Evolutionary conservation across 495 filamentous ascomycete genomes (phyloP).

Genomic region (Penicillium maclennaniae): DNA sequence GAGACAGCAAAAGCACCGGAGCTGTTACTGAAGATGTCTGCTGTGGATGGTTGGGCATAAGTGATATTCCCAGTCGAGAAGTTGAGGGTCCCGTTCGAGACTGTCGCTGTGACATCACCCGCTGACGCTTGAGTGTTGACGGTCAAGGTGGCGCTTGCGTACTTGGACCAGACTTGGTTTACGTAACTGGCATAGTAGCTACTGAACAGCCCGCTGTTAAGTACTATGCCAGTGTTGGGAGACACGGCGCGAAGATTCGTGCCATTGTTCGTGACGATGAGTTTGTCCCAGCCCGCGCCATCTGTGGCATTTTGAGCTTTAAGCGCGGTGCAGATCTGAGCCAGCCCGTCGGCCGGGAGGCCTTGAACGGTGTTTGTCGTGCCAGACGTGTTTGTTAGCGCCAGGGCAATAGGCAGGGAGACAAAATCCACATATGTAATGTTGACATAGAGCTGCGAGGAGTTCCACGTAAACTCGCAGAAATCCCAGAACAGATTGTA

Average conservation of each 20-base stretch:
- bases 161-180: constrained; percentile 59
- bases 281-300: constrained; percentile 58
- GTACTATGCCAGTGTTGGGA: constrained; percentile 59
- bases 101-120: constrained; percentile 49
- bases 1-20: constrained; percentile 62
- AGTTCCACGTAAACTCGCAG: constrained; percentile 71
- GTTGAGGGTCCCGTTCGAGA: constrained; percentile 45
- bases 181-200: constrained; percentile 64
- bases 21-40: constrained; percentile 68
- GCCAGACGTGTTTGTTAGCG: constrained; percentile 52
- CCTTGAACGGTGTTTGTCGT: constrained; percentile 54
- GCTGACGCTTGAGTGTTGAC: constrained; percentile 61
- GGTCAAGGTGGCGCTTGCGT: constrained; percentile 43
- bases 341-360: constrained; percentile 53
- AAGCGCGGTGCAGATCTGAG: constrained; percentile 51
- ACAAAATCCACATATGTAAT: constrained; percentile 76
- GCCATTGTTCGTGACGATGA: constrained; percentile 53
- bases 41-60: constrained; percentile 55
- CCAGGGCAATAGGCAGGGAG: constrained; percentile 59
- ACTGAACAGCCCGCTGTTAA: constrained; percentile 53
- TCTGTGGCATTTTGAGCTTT: constrained; percentile 50
- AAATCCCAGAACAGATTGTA: constrained; percentile 64
- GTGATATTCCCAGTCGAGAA: constrained; percentile 44
- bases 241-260: constrained; percentile 57
- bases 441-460: constrained; percentile 65